Evolutionary conservation across 1,139 yeast species (phyloP).

Genomic region (Debaryomycetaceae sp.): DNA sequence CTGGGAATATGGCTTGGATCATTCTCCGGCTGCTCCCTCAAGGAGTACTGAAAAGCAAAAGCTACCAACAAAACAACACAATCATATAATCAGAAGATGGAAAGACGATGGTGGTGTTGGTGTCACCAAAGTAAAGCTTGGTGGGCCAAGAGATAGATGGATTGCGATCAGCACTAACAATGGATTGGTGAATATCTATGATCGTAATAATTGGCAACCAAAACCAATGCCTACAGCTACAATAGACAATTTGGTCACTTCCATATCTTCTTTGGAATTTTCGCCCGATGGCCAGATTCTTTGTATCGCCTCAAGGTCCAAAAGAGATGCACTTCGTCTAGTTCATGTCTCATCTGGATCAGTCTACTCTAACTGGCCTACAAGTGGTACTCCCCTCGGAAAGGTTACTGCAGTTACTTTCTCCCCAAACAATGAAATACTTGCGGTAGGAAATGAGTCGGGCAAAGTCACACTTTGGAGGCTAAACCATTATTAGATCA

Average conservation of each 20-base stretch:
- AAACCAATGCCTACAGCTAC: constrained; percentile 51
- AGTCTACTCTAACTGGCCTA: constrained; percentile 95
- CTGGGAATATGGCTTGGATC: constrained; percentile 74
- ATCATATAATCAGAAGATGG: constrained; percentile 65
- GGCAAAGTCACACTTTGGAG: constrained; percentile 92
- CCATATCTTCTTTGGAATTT: constrained; percentile 71
- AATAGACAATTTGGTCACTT: constrained; percentile 77
- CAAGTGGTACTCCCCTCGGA: constrained; percentile 93
- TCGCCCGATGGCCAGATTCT: constrained; percentile 87
- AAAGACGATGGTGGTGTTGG: constrained; percentile 84
- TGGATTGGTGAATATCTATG: constrained; percentile 89
- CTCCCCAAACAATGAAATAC: constrained; percentile 77
- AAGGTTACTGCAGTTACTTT: constrained; percentile 81
- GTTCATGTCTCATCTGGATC: constrained; percentile 87
- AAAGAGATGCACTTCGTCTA: constrained; percentile 79
- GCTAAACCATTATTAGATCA: constrained; percentile 65
- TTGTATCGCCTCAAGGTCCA: constrained; percentile 80
- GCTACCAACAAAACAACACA: constrained; percentile 9
- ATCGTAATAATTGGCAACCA: constrained; percentile 35
- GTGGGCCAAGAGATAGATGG: constrained; percentile 78
- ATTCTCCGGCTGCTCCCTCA: constrained; percentile 6
- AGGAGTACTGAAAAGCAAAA: constrained; percentile 3
- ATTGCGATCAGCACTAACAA: constrained; percentile 84
- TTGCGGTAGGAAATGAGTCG: constrained; percentile 86
- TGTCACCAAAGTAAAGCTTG: constrained; percentile 72